Conservation (phyloP, 192 early-diverging fungal species). For the Lobulomyces angularis region DNA sequence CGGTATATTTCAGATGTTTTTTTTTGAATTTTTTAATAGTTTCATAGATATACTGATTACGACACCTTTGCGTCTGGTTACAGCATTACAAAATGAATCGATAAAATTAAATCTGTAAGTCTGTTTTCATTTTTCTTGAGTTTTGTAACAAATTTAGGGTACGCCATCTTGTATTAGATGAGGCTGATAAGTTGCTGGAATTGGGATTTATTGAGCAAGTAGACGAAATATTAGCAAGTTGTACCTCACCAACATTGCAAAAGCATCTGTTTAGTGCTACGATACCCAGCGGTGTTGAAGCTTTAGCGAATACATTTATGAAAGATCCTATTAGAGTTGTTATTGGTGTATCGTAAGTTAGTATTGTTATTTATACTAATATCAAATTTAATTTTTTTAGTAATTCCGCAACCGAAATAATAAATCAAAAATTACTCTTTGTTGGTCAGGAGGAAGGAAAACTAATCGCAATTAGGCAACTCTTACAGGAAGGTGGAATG, state of each 20-base stretch:
- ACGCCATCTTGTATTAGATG: constrained; percentile 64
- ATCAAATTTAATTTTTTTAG: constrained; percentile 18
- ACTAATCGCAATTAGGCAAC: constrained; percentile 78
- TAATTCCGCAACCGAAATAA: constrained; percentile 83
- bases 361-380: background rate
- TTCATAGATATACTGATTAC: constrained; percentile 77
- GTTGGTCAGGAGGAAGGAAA: constrained; percentile 92
- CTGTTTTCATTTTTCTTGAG: background rate
- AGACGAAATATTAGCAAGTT: constrained; percentile 77
- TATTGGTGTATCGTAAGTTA: constrained; percentile 61
- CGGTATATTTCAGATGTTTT: constrained; percentile 15
- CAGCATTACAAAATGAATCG: constrained; percentile 65
- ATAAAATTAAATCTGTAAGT: constrained; percentile 59
- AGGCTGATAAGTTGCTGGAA: constrained; percentile 73
- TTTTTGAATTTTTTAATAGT: constrained; percentile 2
- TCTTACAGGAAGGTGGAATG: constrained; percentile 59
- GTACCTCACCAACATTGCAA: constrained; percentile 53
- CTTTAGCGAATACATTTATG: constrained; percentile 88
- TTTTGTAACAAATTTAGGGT: constrained; percentile 27
- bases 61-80: constrained; percentile 84
- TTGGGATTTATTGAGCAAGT: constrained; percentile 77
- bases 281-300: constrained; percentile 77
- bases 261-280: constrained; percentile 90
- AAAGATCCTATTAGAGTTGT: constrained; percentile 74
- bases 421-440: constrained; percentile 79